Evolutionary conservation across 495 filamentous ascomycete species (phyloP).

Genomic region (Daldinia decipiens): DNA sequence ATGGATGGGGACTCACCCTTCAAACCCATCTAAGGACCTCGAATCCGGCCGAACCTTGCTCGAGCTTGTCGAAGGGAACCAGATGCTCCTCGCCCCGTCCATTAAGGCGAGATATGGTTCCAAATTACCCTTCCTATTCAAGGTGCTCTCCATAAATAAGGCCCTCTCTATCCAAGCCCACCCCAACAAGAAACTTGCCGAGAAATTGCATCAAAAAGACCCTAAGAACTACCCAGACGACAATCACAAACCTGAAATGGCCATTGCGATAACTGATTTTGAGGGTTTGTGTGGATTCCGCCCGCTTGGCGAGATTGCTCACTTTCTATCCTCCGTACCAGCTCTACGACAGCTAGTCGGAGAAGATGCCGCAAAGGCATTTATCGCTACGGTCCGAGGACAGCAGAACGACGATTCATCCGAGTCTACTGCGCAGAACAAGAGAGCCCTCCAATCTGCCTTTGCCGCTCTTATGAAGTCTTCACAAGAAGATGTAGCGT

Average conservation of each 20-base stretch:
- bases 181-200: slow-evolving; percentile 96
- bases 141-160: slow-evolving; percentile 93
- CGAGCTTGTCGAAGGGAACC: slow-evolving; percentile 89
- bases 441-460: slow-evolving; percentile 75
- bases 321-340: slow-evolving; percentile 81
- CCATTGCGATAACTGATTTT: slow-evolving; percentile 94
- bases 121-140: slow-evolving; percentile 96
- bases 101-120: slow-evolving; percentile 76
- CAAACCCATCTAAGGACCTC: slow-evolving; percentile 90
- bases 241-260: slow-evolving; percentile 99
- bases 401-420: slow-evolving; percentile 67
- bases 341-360: slow-evolving; percentile 82
- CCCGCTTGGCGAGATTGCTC: slow-evolving; percentile 82
- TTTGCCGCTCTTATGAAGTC: slow-evolving; percentile 86
- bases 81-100: slow-evolving; percentile 76
- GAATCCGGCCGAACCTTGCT: slow-evolving; percentile 86
- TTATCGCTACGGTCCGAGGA: slow-evolving; percentile 72
- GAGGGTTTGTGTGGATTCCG: slow-evolving; percentile 97
- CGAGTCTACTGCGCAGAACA: slow-evolving; percentile 69
- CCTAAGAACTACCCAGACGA: slow-evolving; percentile 97
- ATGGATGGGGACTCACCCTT: slow-evolving; percentile 99
- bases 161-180: slow-evolving; percentile 97
- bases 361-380: slow-evolving; percentile 70
- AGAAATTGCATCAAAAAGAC: slow-evolving; percentile 84
- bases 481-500: slow-evolving; percentile 69